phyloP scores from a whole-genome alignment of 352 stramenopile genomes.

The Globisporangium spiculum region DNA sequence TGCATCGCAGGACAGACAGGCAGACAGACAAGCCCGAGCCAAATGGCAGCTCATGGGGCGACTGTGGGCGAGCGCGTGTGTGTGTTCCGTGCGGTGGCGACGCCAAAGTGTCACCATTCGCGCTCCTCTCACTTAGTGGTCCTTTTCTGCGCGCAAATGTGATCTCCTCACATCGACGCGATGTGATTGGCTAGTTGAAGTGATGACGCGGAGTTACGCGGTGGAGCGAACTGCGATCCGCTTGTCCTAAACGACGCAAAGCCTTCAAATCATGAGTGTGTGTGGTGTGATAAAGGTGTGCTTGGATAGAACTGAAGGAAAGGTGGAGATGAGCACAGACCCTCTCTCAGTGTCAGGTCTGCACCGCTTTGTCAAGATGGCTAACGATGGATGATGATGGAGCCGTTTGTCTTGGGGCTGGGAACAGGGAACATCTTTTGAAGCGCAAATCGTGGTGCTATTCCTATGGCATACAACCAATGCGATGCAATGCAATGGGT shows the following conservation, averaged over 20 bases:
- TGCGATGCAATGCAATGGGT: background rate
- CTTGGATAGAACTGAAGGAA: background rate
- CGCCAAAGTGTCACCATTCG: slow-evolving; percentile 11
- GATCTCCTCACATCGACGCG: background rate
- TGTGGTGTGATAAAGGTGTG: background rate
- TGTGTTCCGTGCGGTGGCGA: slow-evolving; percentile 7
- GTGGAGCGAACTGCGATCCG: background rate
- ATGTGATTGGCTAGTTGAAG: slow-evolving; percentile 8
- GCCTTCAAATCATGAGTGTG: background rate
- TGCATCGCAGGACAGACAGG: background rate
- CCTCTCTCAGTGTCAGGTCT: background rate
- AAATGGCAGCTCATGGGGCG: background rate
- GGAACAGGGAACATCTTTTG: background rate
- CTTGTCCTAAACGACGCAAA: background rate
- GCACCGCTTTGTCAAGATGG: background rate
- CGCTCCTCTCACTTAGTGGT: background rate
- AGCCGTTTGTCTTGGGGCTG: background rate
- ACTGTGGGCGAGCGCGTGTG: background rate
- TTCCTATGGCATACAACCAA: background rate
- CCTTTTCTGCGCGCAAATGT: background rate
- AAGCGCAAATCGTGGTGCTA: background rate
- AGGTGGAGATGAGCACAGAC: background rate
- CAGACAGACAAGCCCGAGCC: background rate
- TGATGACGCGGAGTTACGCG: slow-evolving; percentile 8
- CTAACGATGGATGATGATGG: background rate